Evolutionary conservation across 176 grass and related monocot species (phyloP), one percentile per base, ranked within the genome.

Genomic region (Thalia dealbata): DNA sequence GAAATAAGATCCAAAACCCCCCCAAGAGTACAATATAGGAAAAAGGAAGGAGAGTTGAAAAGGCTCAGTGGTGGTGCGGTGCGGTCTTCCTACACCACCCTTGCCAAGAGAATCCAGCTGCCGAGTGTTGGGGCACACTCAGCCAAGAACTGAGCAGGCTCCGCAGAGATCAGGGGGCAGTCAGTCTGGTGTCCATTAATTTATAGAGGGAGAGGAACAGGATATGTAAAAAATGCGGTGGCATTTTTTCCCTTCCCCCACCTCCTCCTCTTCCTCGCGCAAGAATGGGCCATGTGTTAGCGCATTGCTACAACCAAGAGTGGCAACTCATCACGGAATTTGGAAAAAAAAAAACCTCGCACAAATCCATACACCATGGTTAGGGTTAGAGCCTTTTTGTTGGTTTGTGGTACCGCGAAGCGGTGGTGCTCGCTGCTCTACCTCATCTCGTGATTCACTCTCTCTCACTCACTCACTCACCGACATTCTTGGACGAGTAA

Each of bases 401-500:
- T 10, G 38, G 9, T 12, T 7, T 0, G 19, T n/a, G 54, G 16
- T n/a, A 48, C 3, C 4, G 32, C 4, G 32, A 38, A 38, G 32
- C 32, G 32, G 45, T 58, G 54, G 54, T 58, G 16, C 21, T 58
- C 10, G 54, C 54, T 8, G 16, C 15, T 1, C n/a, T 4, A 38
- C 32, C 1, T 19, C 19, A 3, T 68, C 65, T 44, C 38, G 65
- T 23, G 38, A 12, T 48, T 14, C 61, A 12, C 32, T 38, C 32
- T 1, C 32, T 38, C 32, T 14, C 61, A 12, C 32, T 38, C 32
- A 4, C 32, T 38, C 32, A 38, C 65, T 68, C 32, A 14, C 65
- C 65, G 65, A 68, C 65, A 68, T 22, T 44, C 65, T 45, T 68
- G 18, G 44, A 68, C 22, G 65, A 29, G 23, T 30, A 64, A 30